Evolutionary conservation across 441 rosid species (phyloP).

Genomic region (Sinapis alba): DNA sequence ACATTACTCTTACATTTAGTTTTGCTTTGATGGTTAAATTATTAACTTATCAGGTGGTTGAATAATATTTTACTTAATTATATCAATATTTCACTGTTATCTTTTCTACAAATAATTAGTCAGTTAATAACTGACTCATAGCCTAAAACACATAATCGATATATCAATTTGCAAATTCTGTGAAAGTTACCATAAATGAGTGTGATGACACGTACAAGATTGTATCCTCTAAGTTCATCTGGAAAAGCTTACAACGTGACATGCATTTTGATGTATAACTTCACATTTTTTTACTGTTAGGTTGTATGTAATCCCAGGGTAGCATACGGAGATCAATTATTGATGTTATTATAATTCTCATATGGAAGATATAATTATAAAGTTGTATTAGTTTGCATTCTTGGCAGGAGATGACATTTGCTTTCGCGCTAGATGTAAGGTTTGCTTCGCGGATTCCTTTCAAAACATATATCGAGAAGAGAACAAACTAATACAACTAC

Average conservation of each 20-base stretch:
- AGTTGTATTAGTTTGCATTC: background rate
- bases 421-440: background rate
- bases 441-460: background rate
- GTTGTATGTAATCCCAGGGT: background rate
- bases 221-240: background rate
- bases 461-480: background rate
- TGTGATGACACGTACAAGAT: background rate
- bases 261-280: background rate
- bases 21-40: too few species aligned
- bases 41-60: too few species aligned
- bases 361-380: too few species aligned
- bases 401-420: background rate
- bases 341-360: background rate
- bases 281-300: background rate
- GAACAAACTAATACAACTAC: background rate
- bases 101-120: too few species aligned
- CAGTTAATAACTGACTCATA: too few species aligned
- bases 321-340: background rate
- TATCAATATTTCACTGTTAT: too few species aligned
- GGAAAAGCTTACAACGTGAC: background rate
- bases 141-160: too few species aligned
- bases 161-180: background rate
- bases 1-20: too few species aligned
- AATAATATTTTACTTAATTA: too few species aligned
- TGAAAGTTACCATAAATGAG: background rate